Evolutionary conservation across 306 rosid genomes (phyloP).

Genomic region (Aeschynomene evenia): DNA sequence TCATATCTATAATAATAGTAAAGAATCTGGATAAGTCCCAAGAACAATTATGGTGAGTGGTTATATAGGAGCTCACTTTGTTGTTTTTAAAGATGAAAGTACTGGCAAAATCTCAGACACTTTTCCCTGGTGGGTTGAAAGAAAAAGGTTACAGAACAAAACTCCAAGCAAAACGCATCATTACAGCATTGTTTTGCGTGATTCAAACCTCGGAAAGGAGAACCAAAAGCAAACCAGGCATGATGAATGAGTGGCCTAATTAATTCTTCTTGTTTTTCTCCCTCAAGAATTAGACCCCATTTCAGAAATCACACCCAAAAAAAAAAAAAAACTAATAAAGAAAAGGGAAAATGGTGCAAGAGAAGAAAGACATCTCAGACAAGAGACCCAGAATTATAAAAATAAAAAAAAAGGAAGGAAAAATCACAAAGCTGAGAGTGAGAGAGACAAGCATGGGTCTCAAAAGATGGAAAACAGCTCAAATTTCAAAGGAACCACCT

Average conservation of each 20-base stretch:
- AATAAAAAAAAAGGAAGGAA: conserved; percentile 33
- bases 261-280: conserved; percentile 26
- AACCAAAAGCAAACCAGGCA: conserved; percentile 39
- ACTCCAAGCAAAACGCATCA: conserved; percentile 46
- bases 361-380: conserved; percentile 30
- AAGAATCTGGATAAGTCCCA: conserved; percentile 29
- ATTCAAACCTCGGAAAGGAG: conserved; percentile 53
- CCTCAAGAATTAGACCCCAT: conserved; percentile 32
- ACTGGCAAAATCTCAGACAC: conserved; percentile 41
- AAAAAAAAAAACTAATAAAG: background rate
- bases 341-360: background rate
- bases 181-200: conserved; percentile 62
- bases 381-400: conserved; percentile 48
- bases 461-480: conserved; percentile 83
- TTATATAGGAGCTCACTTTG: conserved; percentile 38
- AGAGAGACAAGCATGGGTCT: conserved; percentile 82
- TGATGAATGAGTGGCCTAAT: conserved; percentile 32
- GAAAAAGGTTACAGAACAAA: conserved; percentile 39
- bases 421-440: conserved; percentile 43
- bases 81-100: conserved; percentile 27
- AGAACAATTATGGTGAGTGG: conserved; percentile 29
- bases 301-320: conserved; percentile 19
- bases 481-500: conserved; percentile 62
- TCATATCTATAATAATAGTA: conserved; percentile 37
- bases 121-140: conserved; percentile 28